Percentiles rank a stretch among this genome's conserved stretches.
Conservation (phyloP, 148 eudicot species). For the Rhododendron henanense region DNA sequence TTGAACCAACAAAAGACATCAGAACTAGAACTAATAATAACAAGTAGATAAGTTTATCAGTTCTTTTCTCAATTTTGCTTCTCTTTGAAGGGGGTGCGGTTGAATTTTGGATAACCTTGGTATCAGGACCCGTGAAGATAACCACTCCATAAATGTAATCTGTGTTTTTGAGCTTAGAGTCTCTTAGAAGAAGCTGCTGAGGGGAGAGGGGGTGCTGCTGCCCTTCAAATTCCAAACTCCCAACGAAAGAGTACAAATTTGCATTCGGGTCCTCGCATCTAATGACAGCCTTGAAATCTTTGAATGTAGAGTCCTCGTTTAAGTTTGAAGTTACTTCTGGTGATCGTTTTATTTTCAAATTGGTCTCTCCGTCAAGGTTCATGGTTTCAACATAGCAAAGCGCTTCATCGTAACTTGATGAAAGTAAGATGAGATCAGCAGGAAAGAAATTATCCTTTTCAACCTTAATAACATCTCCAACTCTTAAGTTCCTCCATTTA, state of each 20-base stretch:
- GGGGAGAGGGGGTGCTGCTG: constrained; percentile 41
- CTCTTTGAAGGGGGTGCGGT: constrained; percentile 66
- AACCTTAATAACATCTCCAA: constrained; percentile 63
- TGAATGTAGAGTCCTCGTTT: constrained; percentile 41
- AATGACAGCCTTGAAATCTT: constrained; percentile 40
- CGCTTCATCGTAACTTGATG: constrained; percentile 64
- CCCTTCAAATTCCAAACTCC: constrained; percentile 41
- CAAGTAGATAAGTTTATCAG: constrained; percentile 50
- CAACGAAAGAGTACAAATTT: constrained; percentile 55
- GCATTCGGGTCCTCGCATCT: constrained; percentile 79
- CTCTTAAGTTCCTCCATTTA: constrained; percentile 51
- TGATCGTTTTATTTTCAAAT: constrained; percentile 61
- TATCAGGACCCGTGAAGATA: constrained; percentile 66
- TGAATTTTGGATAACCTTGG: constrained; percentile 64
- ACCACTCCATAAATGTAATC: constrained; percentile 59
- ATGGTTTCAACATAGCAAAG: constrained; percentile 73
- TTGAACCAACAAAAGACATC: constrained; percentile 42
- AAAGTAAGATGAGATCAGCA: constrained; percentile 57
- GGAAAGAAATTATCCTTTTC: constrained; percentile 68
- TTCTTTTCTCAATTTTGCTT: constrained; percentile 59
- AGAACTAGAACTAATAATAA: constrained; percentile 38
- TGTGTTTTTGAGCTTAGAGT: constrained; percentile 61
- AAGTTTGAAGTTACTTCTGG: constrained; percentile 41
- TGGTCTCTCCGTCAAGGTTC: constrained; percentile 71
- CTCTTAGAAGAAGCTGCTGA: constrained; percentile 61